Evolutionary conservation across 345 rosid species (phyloP), one percentile per base, ranked within the genome.

Genomic region (Pugionium cornutum): DNA sequence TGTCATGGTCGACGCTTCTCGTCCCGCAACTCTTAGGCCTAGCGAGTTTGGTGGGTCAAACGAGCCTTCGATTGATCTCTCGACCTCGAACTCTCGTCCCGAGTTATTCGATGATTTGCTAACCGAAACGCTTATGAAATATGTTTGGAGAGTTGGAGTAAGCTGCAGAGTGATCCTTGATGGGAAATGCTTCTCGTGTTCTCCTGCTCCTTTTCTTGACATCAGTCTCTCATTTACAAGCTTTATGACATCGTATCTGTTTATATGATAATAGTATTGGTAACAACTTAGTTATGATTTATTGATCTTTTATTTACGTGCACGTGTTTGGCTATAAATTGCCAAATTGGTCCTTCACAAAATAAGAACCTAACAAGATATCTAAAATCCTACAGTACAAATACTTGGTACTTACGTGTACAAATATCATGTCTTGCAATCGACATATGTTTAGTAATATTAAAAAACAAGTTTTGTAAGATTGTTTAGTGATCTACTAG

Each of bases 141-240:
- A 79, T 68, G 80, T 72, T 56, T 92, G 98, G 26, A 74, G 70
- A 10, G 78, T 80, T 26, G 98, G 98, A 1, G 96, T 89, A 28
- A 89, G 76, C 4, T 78, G 84, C 37, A 92, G 26, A 5, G 89
- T 81, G 52, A 89, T 82, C 54, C 95, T 58, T 0, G 97, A 92
- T 7, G 97, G 98, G 76, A 92, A 92, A 69, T 89, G 87, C 62
- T 92, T 92, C 62, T 92, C 97, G 10, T 74, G 83, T 2, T 69
- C 66, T 26, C 97, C 92, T 26, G 62, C 88, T 49, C 98, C 97
- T 80, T 74, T 70, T 72, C 83, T 83, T 0, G 67, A 70, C 87
- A 92, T 75, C 11, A 92, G 76, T 32, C 70, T 80, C 58, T 84
- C 80, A 9, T 76, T 82, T 42, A 83, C 74, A 1, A 92, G 84